Evolutionary conservation across 2,329 filamentous ascomycete species (phyloP).

Genomic region (Sporothrix inflata): DNA sequence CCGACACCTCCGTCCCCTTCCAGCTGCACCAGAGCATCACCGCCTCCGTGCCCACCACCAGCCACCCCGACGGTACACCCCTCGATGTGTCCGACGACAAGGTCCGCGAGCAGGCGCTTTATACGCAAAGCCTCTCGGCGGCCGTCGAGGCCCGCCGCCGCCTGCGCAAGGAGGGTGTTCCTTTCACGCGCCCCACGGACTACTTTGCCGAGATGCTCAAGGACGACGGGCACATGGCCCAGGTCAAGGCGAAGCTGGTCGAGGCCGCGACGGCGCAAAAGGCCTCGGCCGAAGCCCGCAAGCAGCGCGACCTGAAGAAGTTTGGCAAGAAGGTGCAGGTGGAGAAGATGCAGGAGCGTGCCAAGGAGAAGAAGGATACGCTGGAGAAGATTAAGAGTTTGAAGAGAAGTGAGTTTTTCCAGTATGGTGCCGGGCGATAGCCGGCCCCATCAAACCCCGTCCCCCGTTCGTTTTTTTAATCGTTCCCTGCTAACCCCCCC

Average conservation of each 20-base stretch:
- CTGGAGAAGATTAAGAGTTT: conserved; percentile 93
- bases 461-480: conserved; percentile 33
- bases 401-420: conserved; percentile 88
- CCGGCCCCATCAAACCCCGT: neutral
- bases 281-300: conserved; percentile 85
- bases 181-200: conserved; percentile 87
- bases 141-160: conserved; percentile 72
- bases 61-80: conserved; percentile 44
- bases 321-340: conserved; percentile 98
- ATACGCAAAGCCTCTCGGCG: conserved; percentile 83
- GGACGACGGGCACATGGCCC: conserved; percentile 97
- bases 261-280: conserved; percentile 93
- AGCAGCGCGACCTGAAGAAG: conserved; percentile 95
- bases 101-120: conserved; percentile 92
- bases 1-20: conserved; percentile 63
- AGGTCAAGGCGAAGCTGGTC: conserved; percentile 89
- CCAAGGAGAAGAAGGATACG: conserved; percentile 89
- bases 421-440: neutral
- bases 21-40: conserved; percentile 79
- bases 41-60: conserved; percentile 55
- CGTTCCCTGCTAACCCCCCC: conserved; percentile 26
- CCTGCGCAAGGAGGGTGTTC: conserved; percentile 78
- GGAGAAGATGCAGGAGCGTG: conserved; percentile 90
- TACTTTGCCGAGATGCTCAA: conserved; percentile 99
- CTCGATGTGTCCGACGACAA: conserved; percentile 77